phyloP scores from a whole-genome alignment of 2,329 filamentous ascomycete species.

The Fusarium penzigii region DNA sequence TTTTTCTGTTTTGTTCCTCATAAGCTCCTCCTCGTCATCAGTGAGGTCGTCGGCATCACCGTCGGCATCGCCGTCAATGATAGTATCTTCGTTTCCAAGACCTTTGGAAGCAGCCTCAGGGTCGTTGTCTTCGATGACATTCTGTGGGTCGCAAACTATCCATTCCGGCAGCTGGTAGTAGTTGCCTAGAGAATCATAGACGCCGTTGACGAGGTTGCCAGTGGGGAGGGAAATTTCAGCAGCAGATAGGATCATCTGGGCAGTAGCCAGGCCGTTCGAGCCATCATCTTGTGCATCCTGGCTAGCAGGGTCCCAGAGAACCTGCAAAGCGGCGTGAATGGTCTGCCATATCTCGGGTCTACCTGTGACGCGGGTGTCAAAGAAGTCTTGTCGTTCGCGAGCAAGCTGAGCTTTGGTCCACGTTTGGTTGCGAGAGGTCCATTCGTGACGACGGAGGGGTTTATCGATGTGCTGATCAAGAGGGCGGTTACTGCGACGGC shows the following conservation, averaged over 20 bases:
- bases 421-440: conserved; percentile 60
- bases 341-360: conserved; percentile 79
- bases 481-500: conserved; percentile 37
- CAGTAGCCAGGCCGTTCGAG: conserved; percentile 57
- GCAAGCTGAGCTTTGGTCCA: conserved; percentile 74
- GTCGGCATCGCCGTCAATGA: conserved; percentile 40
- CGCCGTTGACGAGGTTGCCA: conserved; percentile 70
- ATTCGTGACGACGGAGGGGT: conserved; percentile 65
- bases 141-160: conserved; percentile 68
- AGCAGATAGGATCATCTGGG: conserved; percentile 79
- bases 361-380: conserved; percentile 84
- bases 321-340: conserved; percentile 65
- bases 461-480: conserved; percentile 69
- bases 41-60: conserved; percentile 44
- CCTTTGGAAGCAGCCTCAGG: conserved; percentile 1
- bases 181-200: conserved; percentile 70
- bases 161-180: conserved; percentile 70
- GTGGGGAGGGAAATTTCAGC: conserved; percentile 75
- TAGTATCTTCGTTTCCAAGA: conserved; percentile 34
- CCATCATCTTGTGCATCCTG: conserved; percentile 39
- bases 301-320: conserved; percentile 61
- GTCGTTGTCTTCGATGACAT: conserved; percentile 43
- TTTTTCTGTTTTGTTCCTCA: conserved; percentile 55
- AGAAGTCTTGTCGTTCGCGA: conserved; percentile 78
- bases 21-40: conserved; percentile 34